Evolutionary conservation across 2,329 filamentous ascomycete genomes (phyloP).

Genomic region (Aureobasidium sp.): DNA sequence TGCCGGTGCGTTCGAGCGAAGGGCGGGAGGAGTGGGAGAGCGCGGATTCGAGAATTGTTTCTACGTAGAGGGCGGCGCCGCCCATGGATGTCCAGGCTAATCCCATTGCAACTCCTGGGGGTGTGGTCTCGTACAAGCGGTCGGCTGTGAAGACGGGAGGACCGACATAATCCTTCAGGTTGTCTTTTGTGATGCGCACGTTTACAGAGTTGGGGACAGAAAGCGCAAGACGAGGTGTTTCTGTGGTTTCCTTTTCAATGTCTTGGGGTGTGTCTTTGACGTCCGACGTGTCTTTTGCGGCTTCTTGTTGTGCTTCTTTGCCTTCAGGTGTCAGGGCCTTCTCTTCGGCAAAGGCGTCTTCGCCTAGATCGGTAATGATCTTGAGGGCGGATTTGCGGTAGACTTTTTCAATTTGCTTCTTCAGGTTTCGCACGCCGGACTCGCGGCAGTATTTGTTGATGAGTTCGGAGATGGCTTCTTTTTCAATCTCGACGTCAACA

Average conservation of each 20-base stretch:
- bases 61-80: conserved; percentile 91
- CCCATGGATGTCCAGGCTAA: conserved; percentile 97
- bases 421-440: conserved; percentile 92
- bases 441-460: conserved; percentile 99
- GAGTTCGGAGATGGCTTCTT: conserved; percentile 86
- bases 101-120: conserved; percentile 93
- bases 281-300: conserved; percentile 58
- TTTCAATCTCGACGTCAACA: conserved; percentile 78
- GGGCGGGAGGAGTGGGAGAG: conserved; percentile 68
- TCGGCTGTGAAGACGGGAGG: conserved; percentile 94
- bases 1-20: conserved; percentile 84
- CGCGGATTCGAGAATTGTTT: conserved; percentile 85
- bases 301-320: conserved; percentile 66
- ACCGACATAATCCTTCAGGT: conserved; percentile 92
- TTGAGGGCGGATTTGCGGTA: conserved; percentile 96
- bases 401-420: conserved; percentile 99
- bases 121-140: conserved; percentile 86
- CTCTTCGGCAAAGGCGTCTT: conserved; percentile 66
- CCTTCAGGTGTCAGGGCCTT: conserved; percentile 79
- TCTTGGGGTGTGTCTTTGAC: conserved; percentile 54
- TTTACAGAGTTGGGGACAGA: conserved; percentile 82
- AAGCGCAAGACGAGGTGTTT: conserved; percentile 65
- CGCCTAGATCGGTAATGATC: conserved; percentile 90
- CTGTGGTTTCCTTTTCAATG: conserved; percentile 54
- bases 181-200: conserved; percentile 78